Conservation (phyloP, 176 grass and related monocot species). For the Triticum monococcum region DNA sequence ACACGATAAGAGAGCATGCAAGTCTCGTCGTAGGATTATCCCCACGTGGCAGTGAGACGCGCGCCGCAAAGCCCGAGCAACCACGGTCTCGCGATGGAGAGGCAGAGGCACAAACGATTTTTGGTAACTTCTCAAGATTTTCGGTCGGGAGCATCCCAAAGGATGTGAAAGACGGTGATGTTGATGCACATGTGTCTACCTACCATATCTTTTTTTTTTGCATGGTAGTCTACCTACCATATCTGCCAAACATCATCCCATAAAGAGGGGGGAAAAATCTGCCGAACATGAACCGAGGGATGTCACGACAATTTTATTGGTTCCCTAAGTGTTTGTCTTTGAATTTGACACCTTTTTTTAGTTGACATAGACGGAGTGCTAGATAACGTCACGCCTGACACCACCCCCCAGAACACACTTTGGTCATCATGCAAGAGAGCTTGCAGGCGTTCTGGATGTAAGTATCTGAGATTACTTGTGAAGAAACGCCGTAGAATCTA, state of each 20-base stretch:
- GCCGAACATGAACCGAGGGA: too few species aligned
- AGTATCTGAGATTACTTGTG: too few species aligned
- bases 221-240: not conserved
- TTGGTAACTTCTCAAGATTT: not conserved
- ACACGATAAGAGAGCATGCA: too few species aligned
- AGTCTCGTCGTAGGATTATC: too few species aligned
- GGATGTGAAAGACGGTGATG: not conserved
- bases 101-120: not conserved
- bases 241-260: too few species aligned
- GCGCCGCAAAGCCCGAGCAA: too few species aligned
- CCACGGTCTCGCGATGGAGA: not conserved
- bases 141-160: too few species aligned
- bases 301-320: too few species aligned
- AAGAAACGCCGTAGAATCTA: too few species aligned
- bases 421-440: not conserved
- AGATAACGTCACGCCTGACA: not conserved
- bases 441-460: not conserved
- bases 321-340: not conserved
- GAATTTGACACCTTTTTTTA: not conserved
- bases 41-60: too few species aligned
- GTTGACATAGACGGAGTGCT: not conserved
- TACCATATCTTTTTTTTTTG: too few species aligned
- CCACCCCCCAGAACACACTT: not conserved
- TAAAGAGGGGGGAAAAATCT: too few species aligned
- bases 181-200: not conserved